phyloP scores from a whole-genome alignment of 2,329 filamentous ascomycete genomes.

The Phyllosticta capitalensis region DNA sequence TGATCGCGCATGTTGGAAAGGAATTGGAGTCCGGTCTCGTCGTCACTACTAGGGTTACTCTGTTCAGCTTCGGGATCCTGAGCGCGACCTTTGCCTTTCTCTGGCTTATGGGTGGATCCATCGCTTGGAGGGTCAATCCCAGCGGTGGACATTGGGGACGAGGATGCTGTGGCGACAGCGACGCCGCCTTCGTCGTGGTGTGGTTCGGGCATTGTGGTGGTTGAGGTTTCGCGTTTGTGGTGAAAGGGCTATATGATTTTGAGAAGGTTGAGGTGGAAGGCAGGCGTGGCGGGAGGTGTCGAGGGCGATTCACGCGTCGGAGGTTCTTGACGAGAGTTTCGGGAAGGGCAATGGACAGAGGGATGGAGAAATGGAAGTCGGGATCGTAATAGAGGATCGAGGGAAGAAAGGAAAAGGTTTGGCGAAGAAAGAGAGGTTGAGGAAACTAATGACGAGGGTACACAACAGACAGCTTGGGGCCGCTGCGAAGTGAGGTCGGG shows the following conservation, averaged over 20 bases:
- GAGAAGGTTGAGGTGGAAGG: not conserved
- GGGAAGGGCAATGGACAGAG: too few relatives aligned
- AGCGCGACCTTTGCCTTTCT: conserved; percentile 2
- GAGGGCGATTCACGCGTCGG: too few relatives aligned
- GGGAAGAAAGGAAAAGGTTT: not conserved
- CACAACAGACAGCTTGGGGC: not conserved
- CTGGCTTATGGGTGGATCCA: not conserved
- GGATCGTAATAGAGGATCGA: not conserved
- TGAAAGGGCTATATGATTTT: not conserved
- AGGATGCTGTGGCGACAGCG: not conserved
- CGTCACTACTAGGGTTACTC: not conserved
- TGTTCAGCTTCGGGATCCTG: not conserved
- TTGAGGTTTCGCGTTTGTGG: not conserved
- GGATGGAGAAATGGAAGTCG: not conserved
- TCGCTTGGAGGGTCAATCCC: not conserved
- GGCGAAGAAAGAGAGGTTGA: not conserved
- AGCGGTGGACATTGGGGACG: not conserved
- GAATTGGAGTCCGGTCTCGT: conserved; percentile 1
- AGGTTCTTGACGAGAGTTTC: too few relatives aligned
- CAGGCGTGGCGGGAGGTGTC: not conserved
- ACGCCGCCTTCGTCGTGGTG: not conserved
- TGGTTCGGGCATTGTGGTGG: not conserved
- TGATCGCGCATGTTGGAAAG: conserved; percentile 53
- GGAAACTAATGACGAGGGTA: not conserved
- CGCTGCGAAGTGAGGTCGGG: not conserved